phyloP scores from a whole-genome alignment of 805 yeast genomes.

The Yamadazyma phyllophila region DNA sequence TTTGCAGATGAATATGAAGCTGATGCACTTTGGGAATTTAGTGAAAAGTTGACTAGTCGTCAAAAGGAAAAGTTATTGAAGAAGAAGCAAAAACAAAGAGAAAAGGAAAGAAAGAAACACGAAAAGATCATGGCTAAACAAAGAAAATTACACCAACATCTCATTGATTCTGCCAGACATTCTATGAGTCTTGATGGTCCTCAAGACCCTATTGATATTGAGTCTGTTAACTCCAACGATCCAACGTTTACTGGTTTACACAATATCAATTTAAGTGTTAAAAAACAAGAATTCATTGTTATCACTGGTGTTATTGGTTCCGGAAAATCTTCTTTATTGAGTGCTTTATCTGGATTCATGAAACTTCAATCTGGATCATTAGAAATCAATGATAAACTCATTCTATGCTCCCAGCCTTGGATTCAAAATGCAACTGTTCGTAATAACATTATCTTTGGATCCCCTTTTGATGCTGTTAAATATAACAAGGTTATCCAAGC shows the following conservation, averaged over 20 bases:
- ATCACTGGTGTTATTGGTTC: constrained; percentile 44
- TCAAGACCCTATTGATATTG: not conserved
- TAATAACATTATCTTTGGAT: constrained; percentile 39
- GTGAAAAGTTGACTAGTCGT: constrained; percentile 12
- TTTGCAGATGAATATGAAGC: constrained; percentile 25
- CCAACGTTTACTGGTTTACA: constrained; percentile 30
- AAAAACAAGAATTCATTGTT: constrained; percentile 36
- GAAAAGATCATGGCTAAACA: constrained; percentile 7
- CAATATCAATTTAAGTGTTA: constrained; percentile 30
- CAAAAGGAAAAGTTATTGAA: constrained; percentile 13
- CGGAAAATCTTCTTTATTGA: constrained; percentile 41
- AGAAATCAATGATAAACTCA: constrained; percentile 25
- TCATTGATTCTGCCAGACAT: constrained; percentile 8
- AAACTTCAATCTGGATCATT: constrained; percentile 25
- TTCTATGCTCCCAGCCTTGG: constrained; percentile 41
- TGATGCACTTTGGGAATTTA: constrained; percentile 23
- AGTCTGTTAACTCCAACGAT: constrained; percentile 1
- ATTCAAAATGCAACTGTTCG: constrained; percentile 43
- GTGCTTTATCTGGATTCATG: constrained; percentile 42
- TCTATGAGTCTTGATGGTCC: not conserved
- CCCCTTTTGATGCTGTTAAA: constrained; percentile 24
- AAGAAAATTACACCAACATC: constrained; percentile 1
- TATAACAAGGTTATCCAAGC: constrained; percentile 33
- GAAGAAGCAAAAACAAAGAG: constrained; percentile 14
- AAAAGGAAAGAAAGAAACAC: constrained; percentile 6